phyloP scores from a whole-genome alignment of 2,329 filamentous ascomycete genomes.

The Nannizzia gypsea region DNA sequence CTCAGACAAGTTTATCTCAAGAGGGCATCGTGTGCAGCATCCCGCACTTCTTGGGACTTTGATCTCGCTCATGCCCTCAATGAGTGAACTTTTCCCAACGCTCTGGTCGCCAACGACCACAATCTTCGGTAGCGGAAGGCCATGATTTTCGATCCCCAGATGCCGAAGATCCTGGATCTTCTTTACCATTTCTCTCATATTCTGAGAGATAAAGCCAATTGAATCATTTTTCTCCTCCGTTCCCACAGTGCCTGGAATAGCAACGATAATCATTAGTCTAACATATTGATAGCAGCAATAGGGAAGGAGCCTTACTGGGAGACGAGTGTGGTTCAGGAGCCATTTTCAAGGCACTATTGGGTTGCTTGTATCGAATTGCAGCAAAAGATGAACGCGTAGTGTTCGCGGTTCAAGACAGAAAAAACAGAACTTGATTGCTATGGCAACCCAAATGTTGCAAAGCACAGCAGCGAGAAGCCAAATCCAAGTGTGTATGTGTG shows the following conservation, averaged over 20 bases:
- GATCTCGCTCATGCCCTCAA: constrained; percentile 53
- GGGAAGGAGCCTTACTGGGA: not conserved
- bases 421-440: too few species aligned
- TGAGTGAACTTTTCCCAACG: constrained; percentile 63
- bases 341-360: not conserved
- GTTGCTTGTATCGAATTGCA: too few species aligned
- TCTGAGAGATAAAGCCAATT: constrained; percentile 21
- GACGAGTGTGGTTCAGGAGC: not conserved
- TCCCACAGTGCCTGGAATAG: constrained; percentile 7
- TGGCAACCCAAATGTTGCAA: too few species aligned
- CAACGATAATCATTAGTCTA: not conserved
- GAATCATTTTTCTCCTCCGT: constrained; percentile 12
- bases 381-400: too few species aligned
- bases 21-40: constrained; percentile 68
- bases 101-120: constrained; percentile 77
- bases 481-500: too few species aligned
- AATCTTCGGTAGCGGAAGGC: constrained; percentile 60
- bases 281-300: not conserved
- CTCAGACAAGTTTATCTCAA: constrained; percentile 61
- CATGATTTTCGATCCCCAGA: constrained; percentile 57
- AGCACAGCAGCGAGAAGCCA: too few species aligned
- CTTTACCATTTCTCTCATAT: constrained; percentile 29
- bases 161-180: constrained; percentile 51
- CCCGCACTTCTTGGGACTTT: constrained; percentile 58
- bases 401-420: too few species aligned